Conservation (phyloP, 2,329 filamentous ascomycete genomes). For the Clarireedia hainanense region DNA sequence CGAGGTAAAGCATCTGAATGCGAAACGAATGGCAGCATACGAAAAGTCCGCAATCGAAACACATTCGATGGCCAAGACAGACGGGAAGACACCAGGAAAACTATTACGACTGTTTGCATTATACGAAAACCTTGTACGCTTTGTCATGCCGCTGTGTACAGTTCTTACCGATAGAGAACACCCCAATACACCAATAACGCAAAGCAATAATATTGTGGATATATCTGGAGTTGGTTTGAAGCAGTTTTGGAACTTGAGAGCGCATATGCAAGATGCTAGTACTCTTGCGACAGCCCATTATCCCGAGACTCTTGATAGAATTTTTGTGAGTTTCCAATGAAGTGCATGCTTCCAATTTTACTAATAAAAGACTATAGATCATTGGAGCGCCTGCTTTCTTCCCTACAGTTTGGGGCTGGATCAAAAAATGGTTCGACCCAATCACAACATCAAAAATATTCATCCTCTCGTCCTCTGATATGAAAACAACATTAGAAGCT, state of each 20-base stretch:
- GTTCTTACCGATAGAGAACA: slow-evolving; percentile 63
- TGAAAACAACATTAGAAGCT: slow-evolving; percentile 65
- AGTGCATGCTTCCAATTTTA: not conserved
- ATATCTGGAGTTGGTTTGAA: slow-evolving; percentile 80
- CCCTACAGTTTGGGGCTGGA: slow-evolving; percentile 88
- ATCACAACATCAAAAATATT: slow-evolving; percentile 95
- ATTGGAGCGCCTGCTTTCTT: slow-evolving; percentile 89
- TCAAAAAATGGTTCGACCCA: slow-evolving; percentile 93
- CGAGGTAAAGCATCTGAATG: slow-evolving; percentile 75
- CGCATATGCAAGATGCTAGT: slow-evolving; percentile 88
- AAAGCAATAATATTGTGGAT: slow-evolving; percentile 92
- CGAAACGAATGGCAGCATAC: slow-evolving; percentile 72
- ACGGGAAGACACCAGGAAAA: slow-evolving; percentile 62
- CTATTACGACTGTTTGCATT: slow-evolving; percentile 82
- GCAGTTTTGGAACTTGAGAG: slow-evolving; percentile 93
- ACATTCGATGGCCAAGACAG: slow-evolving; percentile 53
- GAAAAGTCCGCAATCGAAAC: slow-evolving; percentile 53
- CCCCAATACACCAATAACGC: slow-evolving; percentile 77
- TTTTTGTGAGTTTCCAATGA: slow-evolving; percentile 40
- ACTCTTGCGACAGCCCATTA: slow-evolving; percentile 87
- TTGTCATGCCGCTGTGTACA: slow-evolving; percentile 78
- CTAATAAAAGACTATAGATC: slow-evolving; percentile 40
- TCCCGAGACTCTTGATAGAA: slow-evolving; percentile 83
- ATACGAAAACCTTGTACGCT: slow-evolving; percentile 87
- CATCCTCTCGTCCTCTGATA: slow-evolving; percentile 67